Conservation (phyloP, 176 grass and related monocot genomes). For the Alopecurus myosuroides region DNA sequence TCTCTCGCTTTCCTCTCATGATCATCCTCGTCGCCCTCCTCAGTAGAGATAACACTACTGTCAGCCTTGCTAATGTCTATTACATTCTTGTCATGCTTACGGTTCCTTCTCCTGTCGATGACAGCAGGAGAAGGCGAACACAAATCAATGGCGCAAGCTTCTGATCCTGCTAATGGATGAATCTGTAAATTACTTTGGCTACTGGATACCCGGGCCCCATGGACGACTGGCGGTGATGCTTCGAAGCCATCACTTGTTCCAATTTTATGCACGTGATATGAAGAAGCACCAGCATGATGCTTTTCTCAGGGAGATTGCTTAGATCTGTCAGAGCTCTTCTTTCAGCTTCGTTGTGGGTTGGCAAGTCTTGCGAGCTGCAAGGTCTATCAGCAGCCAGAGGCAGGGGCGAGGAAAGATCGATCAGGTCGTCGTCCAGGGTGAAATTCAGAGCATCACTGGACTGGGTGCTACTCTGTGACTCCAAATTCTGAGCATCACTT, state of each 20-base stretch:
- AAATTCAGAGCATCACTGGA: not conserved
- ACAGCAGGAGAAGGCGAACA: conserved; percentile 35
- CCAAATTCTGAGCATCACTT: not conserved
- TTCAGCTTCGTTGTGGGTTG: not conserved
- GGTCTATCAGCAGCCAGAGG: conserved; percentile 1
- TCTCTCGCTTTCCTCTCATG: conserved; percentile 18
- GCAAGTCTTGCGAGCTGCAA: not conserved
- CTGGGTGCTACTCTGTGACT: conserved; percentile 17
- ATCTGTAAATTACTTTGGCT: not conserved
- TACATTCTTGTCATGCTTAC: conserved; percentile 9
- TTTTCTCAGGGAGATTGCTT: conserved; percentile 18
- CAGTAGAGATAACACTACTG: not conserved
- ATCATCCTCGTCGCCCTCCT: not conserved
- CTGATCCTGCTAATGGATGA: not conserved
- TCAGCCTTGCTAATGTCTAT: not conserved
- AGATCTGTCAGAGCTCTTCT: conserved; percentile 33
- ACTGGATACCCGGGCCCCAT: not conserved
- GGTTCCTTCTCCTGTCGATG: not conserved
- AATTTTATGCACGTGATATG: conserved; percentile 15
- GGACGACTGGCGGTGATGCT: conserved; percentile 4
- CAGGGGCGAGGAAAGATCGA: conserved; percentile 26
- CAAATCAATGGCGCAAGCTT: conserved; percentile 33
- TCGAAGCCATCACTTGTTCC: conserved; percentile 17
- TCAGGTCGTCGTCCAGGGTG: not conserved
- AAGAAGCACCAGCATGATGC: not conserved